A percentile compares a stretch with the other conserved stretches of the same genome.
These are phyloP conservation scores for Friedmanniomyces endolithicus DNA, from an alignment of 495 filamentous ascomycete species.

Conservation along the genomic window DNA sequence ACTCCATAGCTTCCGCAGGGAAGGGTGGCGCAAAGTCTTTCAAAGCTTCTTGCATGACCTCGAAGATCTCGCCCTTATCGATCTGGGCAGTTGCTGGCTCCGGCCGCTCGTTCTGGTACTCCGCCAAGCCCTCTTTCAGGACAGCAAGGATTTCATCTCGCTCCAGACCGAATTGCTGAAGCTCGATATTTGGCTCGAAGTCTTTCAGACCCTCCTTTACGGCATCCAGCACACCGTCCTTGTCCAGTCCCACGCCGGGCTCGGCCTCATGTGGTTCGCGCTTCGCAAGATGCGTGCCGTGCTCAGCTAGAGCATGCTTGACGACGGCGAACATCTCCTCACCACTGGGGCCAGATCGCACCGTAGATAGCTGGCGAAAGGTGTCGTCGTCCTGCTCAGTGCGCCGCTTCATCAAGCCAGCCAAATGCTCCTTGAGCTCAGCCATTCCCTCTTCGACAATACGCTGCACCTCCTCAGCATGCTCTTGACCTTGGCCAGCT, in stretches of 20 bases:
- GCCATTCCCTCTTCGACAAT: constrained; percentile 69
- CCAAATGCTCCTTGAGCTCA: constrained; percentile 70
- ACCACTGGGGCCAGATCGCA: constrained; percentile 49
- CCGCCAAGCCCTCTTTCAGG: constrained; percentile 67
- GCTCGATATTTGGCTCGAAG: constrained; percentile 81
- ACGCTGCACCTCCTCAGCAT: constrained; percentile 56
- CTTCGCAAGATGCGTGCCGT: constrained; percentile 16
- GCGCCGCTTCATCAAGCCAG: constrained; percentile 59
- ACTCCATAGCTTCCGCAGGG: constrained; percentile 48
- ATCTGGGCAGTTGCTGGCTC: constrained; percentile 37
- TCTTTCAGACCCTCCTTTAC: constrained; percentile 81
- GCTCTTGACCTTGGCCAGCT: constrained; percentile 35
- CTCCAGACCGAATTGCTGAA: constrained; percentile 79
- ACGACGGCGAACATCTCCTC: constrained; percentile 73
- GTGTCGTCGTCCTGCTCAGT: constrained; percentile 35
- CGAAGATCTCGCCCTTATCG: constrained; percentile 62
- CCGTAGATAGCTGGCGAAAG: constrained; percentile 14
- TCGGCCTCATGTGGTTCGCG: constrained; percentile 7
- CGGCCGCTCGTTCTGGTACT: constrained; percentile 50
- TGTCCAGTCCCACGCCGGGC: constrained; percentile 37
- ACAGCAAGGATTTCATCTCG: constrained; percentile 77
- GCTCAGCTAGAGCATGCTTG: constrained; percentile 61
- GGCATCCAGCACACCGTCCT: constrained; percentile 73
- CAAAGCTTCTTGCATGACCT: constrained; percentile 68
- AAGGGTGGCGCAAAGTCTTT: constrained; percentile 59